These are phyloP conservation scores for Chrysoporthe deuterocubensis DNA, from an alignment of 2,329 filamentous ascomycete genomes.

Conservation along the genomic window DNA sequence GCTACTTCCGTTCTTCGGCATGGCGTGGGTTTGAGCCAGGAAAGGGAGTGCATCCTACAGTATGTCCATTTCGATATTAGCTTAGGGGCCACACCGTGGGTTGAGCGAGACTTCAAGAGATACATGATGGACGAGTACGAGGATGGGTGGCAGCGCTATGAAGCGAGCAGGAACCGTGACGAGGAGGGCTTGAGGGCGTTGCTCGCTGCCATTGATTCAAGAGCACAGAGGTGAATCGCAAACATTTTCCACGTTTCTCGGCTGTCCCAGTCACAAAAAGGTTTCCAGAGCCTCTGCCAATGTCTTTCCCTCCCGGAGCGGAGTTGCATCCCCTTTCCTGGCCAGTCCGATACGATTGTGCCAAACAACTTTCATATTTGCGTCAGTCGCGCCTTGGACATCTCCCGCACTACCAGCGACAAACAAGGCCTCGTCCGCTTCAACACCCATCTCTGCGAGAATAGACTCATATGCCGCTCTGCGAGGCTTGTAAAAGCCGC, in stretches of 20 bases:
- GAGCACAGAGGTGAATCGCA: neutral
- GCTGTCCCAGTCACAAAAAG: conserved; percentile 19
- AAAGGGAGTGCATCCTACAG: conserved; percentile 10
- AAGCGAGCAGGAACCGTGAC: neutral
- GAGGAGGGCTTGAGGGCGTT: conserved; percentile 4
- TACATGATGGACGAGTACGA: conserved; percentile 9
- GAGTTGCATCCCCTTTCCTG: conserved; percentile 34
- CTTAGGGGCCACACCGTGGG: neutral
- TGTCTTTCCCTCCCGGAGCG: conserved; percentile 33
- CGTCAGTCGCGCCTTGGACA: conserved; percentile 42
- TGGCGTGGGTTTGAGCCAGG: conserved; percentile 7
- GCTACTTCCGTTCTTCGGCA: neutral
- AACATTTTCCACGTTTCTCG: neutral
- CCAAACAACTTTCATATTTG: conserved; percentile 46
- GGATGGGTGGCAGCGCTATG: conserved; percentile 14
- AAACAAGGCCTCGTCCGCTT: conserved; percentile 38
- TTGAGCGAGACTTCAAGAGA: conserved; percentile 17
- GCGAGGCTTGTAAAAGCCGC: conserved; percentile 45
- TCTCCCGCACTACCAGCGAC: conserved; percentile 47
- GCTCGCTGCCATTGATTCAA: neutral
- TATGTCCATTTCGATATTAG: conserved; percentile 16
- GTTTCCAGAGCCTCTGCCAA: conserved; percentile 32
- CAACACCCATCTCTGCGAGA: conserved; percentile 35
- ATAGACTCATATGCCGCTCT: conserved; percentile 39
- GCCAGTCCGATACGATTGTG: conserved; percentile 40